phyloP scores from a whole-genome alignment of 495 filamentous ascomycete genomes.

The Penicillium arizonense region DNA sequence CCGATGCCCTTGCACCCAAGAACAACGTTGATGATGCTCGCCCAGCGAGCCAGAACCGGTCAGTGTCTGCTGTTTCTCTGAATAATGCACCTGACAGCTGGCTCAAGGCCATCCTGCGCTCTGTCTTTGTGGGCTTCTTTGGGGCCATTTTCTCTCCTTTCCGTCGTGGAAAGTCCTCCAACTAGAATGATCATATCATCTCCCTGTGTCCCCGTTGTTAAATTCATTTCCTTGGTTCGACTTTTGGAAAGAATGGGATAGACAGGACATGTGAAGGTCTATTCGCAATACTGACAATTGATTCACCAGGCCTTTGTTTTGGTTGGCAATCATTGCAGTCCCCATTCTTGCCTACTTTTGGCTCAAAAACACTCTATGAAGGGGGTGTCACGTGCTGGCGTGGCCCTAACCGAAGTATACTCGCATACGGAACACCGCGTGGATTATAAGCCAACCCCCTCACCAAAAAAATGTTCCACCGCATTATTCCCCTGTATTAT shows the following conservation, averaged over 20 bases:
- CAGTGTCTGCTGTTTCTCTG: slow-evolving; percentile 45
- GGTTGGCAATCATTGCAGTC: slow-evolving; percentile 30
- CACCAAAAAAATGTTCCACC: not conserved
- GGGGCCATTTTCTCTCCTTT: slow-evolving; percentile 41
- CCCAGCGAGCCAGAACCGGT: slow-evolving; percentile 43
- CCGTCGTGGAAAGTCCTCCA: slow-evolving; percentile 33
- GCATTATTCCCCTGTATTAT: slow-evolving; percentile 43
- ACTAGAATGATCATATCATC: slow-evolving; percentile 19
- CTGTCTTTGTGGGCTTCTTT: slow-evolving; percentile 43
- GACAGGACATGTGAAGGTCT: not conserved
- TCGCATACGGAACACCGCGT: not conserved
- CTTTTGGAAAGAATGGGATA: not conserved
- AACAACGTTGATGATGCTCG: slow-evolving; percentile 38
- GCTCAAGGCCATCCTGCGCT: slow-evolving; percentile 44
- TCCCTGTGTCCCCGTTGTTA: slow-evolving; percentile 9
- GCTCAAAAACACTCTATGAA: slow-evolving; percentile 1
- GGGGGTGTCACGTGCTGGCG: not conserved
- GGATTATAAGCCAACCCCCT: not conserved
- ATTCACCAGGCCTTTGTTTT: slow-evolving; percentile 32
- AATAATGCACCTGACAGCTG: slow-evolving; percentile 42
- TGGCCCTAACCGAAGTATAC: not conserved
- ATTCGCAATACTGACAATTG: slow-evolving; percentile 28
- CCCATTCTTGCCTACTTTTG: slow-evolving; percentile 33
- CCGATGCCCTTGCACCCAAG: slow-evolving; percentile 7
- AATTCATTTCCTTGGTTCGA: slow-evolving; percentile 13